phyloP scores from a whole-genome alignment of 1,139 yeast genomes.

The Yamadazyma conglobata region DNA sequence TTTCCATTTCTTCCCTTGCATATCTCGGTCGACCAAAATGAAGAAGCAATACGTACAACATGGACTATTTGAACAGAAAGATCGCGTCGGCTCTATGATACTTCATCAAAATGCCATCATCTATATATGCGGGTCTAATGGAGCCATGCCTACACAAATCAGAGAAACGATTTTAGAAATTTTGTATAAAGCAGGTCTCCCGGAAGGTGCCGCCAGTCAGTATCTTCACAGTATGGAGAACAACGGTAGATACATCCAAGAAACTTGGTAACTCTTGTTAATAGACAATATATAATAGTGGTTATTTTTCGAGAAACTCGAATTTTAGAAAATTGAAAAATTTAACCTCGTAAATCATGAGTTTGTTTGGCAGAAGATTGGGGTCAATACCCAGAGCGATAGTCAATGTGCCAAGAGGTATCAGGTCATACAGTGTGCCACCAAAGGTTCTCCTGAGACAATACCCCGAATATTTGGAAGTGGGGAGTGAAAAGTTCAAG shows the following conservation, averaged over 20 bases:
- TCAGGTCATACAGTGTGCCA: not conserved
- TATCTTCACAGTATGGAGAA: constrained; percentile 62
- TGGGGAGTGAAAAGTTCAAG: constrained; percentile 51
- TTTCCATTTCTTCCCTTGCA: constrained; percentile 49
- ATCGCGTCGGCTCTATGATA: constrained; percentile 49
- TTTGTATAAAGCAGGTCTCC: constrained; percentile 40
- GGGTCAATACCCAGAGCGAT: too few species aligned
- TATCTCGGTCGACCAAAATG: constrained; percentile 54
- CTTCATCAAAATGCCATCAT: constrained; percentile 54
- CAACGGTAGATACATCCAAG: constrained; percentile 72
- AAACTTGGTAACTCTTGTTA: constrained; percentile 89
- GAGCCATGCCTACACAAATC: constrained; percentile 92
- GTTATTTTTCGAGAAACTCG: too few species aligned
- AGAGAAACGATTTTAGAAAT: constrained; percentile 69
- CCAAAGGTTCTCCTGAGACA: constrained; percentile 1
- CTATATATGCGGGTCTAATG: constrained; percentile 89
- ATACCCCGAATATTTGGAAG: constrained; percentile 30
- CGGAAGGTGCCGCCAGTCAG: constrained; percentile 46
- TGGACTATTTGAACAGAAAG: constrained; percentile 48
- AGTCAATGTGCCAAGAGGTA: not conserved
- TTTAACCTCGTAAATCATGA: too few species aligned
- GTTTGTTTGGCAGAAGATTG: too few species aligned
- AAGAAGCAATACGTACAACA: constrained; percentile 69
- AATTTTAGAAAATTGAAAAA: too few species aligned
- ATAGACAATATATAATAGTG: too few species aligned